These are phyloP conservation scores for Exophiala sp. DNA, from an alignment of 2,329 filamentous ascomycete species.

Conservation along the genomic window DNA sequence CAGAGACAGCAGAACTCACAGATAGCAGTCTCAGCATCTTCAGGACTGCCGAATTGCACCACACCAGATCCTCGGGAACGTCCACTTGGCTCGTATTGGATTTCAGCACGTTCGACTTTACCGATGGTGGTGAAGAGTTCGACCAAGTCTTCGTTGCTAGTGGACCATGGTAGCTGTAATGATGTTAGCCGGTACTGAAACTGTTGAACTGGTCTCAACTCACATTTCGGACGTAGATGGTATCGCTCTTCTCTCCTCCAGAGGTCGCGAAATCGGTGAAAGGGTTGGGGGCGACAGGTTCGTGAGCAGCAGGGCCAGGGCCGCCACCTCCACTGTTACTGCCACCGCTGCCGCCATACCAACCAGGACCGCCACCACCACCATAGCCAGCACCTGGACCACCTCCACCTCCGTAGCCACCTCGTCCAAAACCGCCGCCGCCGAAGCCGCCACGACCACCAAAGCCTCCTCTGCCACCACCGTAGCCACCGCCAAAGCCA, in stretches of 20 bases:
- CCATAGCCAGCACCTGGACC: constrained; percentile 25
- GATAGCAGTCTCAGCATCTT: constrained; percentile 88
- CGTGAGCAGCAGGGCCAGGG: constrained; percentile 34
- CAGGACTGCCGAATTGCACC: constrained; percentile 78
- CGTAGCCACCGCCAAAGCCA: constrained; percentile 36
- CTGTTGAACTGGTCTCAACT: constrained; percentile 41
- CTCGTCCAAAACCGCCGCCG: constrained; percentile 30
- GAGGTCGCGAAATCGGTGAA: constrained; percentile 91
- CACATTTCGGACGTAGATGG: constrained; percentile 95
- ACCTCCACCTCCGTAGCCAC: constrained; percentile 20
- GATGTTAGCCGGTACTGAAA: constrained; percentile 27
- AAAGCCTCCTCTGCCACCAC: constrained; percentile 28
- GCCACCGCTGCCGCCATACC: no score
- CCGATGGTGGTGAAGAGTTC: constrained; percentile 97
- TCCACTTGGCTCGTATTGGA: constrained; percentile 95
- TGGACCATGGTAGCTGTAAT: constrained; percentile 87
- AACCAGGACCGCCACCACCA: constrained; percentile 31
- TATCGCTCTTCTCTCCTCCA: constrained; percentile 73
- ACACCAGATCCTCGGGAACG: constrained; percentile 92
- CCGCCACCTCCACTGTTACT: no score
- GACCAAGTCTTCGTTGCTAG: constrained; percentile 93
- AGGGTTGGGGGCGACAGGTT: constrained; percentile 60
- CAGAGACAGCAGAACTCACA: constrained; percentile 39
- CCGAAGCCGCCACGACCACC: constrained; percentile 43
- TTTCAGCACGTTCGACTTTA: constrained; percentile 97